Conservation (phyloP, 2,329 filamentous ascomycete genomes). For the Drechslerella coelobrocha region DNA sequence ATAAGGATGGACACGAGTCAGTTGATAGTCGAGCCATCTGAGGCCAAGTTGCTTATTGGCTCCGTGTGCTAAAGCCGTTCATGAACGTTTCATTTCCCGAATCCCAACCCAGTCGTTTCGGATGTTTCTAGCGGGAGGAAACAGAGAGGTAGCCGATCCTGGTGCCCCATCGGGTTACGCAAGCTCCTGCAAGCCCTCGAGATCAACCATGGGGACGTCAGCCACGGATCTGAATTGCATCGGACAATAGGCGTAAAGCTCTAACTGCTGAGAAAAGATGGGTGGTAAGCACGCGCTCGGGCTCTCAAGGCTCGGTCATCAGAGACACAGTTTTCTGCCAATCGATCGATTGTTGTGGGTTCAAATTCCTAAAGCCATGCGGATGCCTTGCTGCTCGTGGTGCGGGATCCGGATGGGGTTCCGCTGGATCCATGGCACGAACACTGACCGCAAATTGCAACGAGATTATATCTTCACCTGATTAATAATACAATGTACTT, state of each 20-base stretch:
- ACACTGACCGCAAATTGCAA: too few relatives aligned
- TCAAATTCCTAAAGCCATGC: too few relatives aligned
- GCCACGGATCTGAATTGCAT: not conserved
- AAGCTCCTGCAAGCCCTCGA: constrained; percentile 45
- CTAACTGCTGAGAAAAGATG: too few relatives aligned
- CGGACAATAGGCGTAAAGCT: not conserved
- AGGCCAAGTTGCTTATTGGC: constrained; percentile 13
- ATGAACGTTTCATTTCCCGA: constrained; percentile 40
- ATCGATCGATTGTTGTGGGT: too few relatives aligned
- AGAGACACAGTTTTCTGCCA: too few relatives aligned
- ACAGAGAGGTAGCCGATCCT: constrained; percentile 44
- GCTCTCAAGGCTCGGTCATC: too few relatives aligned
- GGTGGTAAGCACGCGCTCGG: too few relatives aligned
- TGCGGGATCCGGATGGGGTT: too few relatives aligned
- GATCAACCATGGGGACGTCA: constrained; percentile 16
- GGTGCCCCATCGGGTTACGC: constrained; percentile 50
- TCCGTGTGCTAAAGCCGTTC: constrained; percentile 40
- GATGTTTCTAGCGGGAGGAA: constrained; percentile 47
- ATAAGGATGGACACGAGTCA: constrained; percentile 19
- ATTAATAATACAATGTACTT: too few relatives aligned
- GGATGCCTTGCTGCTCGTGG: too few relatives aligned
- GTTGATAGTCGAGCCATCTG: constrained; percentile 34
- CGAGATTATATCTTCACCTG: too few relatives aligned
- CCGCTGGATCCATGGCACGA: too few relatives aligned
- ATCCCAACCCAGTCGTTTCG: constrained; percentile 26